Conservation (phyloP, 106 monocot species). For the Platanthera guangdongensis region DNA sequence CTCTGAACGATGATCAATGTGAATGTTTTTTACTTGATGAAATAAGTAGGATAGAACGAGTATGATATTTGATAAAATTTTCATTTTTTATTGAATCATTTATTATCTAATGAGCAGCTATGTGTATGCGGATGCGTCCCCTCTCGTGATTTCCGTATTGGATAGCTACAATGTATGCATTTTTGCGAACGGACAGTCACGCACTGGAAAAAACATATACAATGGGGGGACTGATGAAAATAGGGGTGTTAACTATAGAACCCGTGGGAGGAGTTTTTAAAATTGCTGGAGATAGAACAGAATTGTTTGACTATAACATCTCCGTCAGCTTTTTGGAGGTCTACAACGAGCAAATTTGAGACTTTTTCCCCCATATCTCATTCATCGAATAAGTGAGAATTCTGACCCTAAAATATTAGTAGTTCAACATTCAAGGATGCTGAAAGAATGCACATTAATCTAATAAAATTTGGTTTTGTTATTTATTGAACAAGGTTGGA, state of each 20-base stretch:
- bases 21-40: neutral
- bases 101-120: slow-evolving; percentile 25
- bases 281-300: slow-evolving; percentile 59
- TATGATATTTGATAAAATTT: neutral
- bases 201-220: slow-evolving; percentile 87
- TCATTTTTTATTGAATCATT: neutral
- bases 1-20: slow-evolving; percentile 77
- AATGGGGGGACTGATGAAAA: slow-evolving; percentile 65
- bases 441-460: too few relatives aligned
- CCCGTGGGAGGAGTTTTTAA: slow-evolving; percentile 70
- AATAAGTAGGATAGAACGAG: neutral
- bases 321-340: slow-evolving; percentile 89
- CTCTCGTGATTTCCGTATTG: slow-evolving; percentile 69
- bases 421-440: too few relatives aligned
- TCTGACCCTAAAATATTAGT: too few relatives aligned
- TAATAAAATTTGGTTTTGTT: too few relatives aligned
- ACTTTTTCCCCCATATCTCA: slow-evolving; percentile 60
- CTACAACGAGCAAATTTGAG: slow-evolving; percentile 85
- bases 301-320: slow-evolving; percentile 47
- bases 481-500: slow-evolving; percentile 22
- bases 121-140: slow-evolving; percentile 78
- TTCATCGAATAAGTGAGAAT: slow-evolving; percentile 62
- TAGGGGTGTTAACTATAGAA: slow-evolving; percentile 87
- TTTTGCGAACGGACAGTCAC: slow-evolving; percentile 90
- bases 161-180: slow-evolving; percentile 93